Base-by-base conservation (phyloP, 2,329 filamentous ascomycete species). In the Pestalotiopsis sp. region DNA sequence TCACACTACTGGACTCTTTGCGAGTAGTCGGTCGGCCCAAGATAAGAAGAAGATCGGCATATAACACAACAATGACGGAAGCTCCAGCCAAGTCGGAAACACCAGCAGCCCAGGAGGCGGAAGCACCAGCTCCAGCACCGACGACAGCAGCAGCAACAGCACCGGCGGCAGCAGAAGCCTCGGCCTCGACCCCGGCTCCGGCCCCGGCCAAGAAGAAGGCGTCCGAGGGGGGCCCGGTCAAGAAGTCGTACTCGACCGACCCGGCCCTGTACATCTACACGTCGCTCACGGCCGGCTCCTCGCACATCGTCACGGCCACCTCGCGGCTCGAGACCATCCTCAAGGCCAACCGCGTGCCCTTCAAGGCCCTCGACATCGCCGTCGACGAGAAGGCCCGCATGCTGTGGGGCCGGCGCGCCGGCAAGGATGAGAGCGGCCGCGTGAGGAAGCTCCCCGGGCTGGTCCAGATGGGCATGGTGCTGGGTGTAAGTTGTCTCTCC, bases 271-370 rank as follows among this genome's bases (percentile, higher is more conserved):
- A 96, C 84, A 92, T 99, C 75, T 98, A 97, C 84, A 98, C 96
- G 70, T 98, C 95, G 66, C 87, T 99, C 68, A 98, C 96, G 23
- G 93, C 96, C 69, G 96, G 96, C 72, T 97, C 94, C 56, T 97
- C 94, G 27, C 94, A 98, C 80, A 97, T 98, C 79, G 91, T 98
- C 77, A 98, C 96, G 56, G 96, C 95, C 31, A 98, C 96, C 1
- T 97, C 95, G 67, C 93, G 96, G 62, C 90, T 99, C 74, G 95
- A 99, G 82, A 98, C 95, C 13, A 98, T 99, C 77, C 88, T 99
- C 70, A 95, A 94, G 78, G 95, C 94, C 72, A 98, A 98, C 85
- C 92, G 92, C 74, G 92, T 99, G 69, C 93, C 94, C 12, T 99
- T 98, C 85, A 94, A 93, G 79, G 94, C 93, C 72, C 86, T 98